Conservation (phyloP, 1,284 basidiomycete species). For the Abortiporus biennis region DNA sequence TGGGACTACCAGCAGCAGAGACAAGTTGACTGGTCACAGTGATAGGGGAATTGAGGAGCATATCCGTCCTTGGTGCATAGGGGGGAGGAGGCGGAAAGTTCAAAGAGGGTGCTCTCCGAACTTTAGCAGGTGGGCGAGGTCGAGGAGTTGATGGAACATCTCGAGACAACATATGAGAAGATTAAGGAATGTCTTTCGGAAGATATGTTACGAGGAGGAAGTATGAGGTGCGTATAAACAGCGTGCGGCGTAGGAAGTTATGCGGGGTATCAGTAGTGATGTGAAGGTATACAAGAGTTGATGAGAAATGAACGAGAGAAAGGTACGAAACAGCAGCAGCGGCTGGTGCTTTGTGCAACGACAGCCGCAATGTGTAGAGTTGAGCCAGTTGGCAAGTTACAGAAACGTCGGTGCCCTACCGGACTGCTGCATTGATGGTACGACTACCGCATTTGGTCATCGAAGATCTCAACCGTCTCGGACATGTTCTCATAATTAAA, state of each 20-base stretch:
- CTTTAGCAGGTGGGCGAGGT: conserved; percentile 55
- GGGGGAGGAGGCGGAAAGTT: conserved; percentile 44
- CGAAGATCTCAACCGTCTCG: too few relatives aligned
- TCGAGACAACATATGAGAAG: conserved; percentile 45
- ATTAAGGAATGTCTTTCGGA: too few relatives aligned
- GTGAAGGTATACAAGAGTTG: background rate
- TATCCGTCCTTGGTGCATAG: conserved; percentile 33
- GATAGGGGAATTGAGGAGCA: conserved; percentile 33
- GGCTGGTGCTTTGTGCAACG: too few relatives aligned
- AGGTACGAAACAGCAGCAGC: background rate
- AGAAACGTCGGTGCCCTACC: too few relatives aligned
- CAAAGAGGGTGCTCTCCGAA: conserved; percentile 37
- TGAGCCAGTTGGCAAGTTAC: too few relatives aligned
- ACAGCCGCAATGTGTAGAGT: too few relatives aligned
- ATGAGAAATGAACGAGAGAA: background rate
- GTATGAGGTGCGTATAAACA: background rate
- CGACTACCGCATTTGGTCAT: too few relatives aligned
- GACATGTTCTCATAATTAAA: too few relatives aligned
- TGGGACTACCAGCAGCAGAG: conserved; percentile 12
- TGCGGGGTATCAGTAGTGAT: background rate
- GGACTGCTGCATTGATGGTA: too few relatives aligned
- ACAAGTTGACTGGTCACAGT: conserved; percentile 25
- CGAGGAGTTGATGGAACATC: conserved; percentile 38
- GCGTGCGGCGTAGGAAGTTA: background rate
- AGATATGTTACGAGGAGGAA: background rate